Conservation (phyloP, 768 basidiomycete species). For the Pleurotus sapidus region DNA sequence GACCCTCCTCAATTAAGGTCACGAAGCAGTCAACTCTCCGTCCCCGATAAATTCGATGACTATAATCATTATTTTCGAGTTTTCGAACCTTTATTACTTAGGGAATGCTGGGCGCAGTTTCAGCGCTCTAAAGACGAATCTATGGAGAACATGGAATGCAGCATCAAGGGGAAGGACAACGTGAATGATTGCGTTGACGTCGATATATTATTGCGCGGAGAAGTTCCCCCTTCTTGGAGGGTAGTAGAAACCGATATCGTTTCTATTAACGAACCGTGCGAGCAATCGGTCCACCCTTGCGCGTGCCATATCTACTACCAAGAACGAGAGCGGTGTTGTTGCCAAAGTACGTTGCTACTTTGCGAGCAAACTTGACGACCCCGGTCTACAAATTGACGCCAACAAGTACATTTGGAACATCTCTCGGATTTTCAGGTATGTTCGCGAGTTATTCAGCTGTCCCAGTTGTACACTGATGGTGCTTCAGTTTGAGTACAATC, state of each 20-base stretch:
- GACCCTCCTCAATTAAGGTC: slow-evolving; percentile 48
- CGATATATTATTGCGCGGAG: slow-evolving; percentile 58
- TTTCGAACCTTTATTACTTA: slow-evolving; percentile 82
- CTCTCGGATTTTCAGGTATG: slow-evolving; percentile 81
- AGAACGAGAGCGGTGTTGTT: slow-evolving; percentile 35
- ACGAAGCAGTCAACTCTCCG: slow-evolving; percentile 30
- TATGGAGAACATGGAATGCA: slow-evolving; percentile 53
- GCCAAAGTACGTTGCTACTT: slow-evolving; percentile 58
- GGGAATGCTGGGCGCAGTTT: slow-evolving; percentile 92
- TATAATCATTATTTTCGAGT: slow-evolving; percentile 66
- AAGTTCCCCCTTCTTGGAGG: slow-evolving; percentile 67
- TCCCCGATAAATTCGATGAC: slow-evolving; percentile 67
- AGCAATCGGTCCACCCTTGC: slow-evolving; percentile 59
- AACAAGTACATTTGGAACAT: slow-evolving; percentile 65
- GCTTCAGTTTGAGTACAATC: slow-evolving; percentile 77
- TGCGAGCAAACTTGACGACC: slow-evolving; percentile 39
- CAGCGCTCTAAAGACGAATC: slow-evolving; percentile 70
- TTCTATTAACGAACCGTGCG: slow-evolving; percentile 68
- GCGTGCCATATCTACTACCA: slow-evolving; percentile 47
- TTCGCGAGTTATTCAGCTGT: neutral
- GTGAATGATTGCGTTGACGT: slow-evolving; percentile 84
- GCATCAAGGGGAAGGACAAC: slow-evolving; percentile 65
- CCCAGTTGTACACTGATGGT: slow-evolving; percentile 2
- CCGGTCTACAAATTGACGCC: slow-evolving; percentile 49
- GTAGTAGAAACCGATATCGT: slow-evolving; percentile 84